Evolutionary conservation across 176 grass and related monocot genomes (phyloP).

Genomic region (Lolium multiflorum): DNA sequence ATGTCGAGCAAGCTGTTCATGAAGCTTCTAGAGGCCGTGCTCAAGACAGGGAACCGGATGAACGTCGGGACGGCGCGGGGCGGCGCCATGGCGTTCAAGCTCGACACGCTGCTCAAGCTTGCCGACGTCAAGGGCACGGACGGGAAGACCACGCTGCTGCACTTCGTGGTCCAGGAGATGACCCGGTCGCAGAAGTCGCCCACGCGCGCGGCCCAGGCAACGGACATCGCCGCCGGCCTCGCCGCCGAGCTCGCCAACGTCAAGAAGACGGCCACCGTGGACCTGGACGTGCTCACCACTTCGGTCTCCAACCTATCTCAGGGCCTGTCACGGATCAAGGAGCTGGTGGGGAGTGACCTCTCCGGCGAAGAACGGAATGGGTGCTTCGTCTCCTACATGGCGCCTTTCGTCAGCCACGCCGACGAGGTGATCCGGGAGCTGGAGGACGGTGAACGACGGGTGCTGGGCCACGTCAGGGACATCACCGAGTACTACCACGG

Average conservation of each 20-base stretch:
- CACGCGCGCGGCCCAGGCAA: conserved; percentile 31
- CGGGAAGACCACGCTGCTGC: conserved; percentile 91
- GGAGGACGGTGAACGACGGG: conserved; percentile 65
- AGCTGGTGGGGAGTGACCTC: conserved; percentile 45
- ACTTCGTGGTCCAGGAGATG: conserved; percentile 96
- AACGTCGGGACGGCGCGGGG: conserved; percentile 87
- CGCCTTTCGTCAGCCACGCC: conserved; percentile 60
- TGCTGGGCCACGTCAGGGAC: conserved; percentile 79
- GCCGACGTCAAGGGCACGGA: conserved; percentile 94
- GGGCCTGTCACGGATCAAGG: conserved; percentile 66
- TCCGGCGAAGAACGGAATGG: conserved; percentile 36
- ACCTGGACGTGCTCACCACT: conserved; percentile 82
- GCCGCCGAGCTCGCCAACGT: conserved; percentile 81
- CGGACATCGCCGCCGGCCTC: conserved; percentile 73
- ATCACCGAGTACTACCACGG: conserved; percentile 98
- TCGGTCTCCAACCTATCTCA: conserved; percentile 67
- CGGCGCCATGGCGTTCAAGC: conserved; percentile 93
- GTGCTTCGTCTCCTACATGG: conserved; percentile 66
- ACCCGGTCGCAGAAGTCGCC: conserved; percentile 53
- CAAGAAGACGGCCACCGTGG: conserved; percentile 76
- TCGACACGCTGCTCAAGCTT: conserved; percentile 92
- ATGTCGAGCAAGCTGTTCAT: conserved; percentile 94
- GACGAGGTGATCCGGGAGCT: conserved; percentile 71
- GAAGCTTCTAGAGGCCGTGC: conserved; percentile 95
- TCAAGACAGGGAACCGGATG: conserved; percentile 98